Conservation (phyloP, 2,329 filamentous ascomycete genomes). For the Dactylellina cionopaga region DNA sequence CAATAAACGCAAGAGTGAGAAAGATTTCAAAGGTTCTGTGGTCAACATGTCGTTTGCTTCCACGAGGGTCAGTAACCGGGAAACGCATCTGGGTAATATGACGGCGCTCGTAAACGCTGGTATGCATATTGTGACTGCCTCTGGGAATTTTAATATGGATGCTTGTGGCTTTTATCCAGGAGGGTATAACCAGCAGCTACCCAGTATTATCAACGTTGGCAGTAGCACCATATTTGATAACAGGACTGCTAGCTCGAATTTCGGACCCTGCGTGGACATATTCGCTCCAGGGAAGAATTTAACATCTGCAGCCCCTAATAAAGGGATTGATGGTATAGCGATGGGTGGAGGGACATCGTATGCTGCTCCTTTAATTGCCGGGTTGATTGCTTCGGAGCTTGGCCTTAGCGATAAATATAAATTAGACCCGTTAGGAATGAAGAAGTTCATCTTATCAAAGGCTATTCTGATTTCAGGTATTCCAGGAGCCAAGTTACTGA, state of each 20-base stretch:
- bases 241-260: slow-evolving; percentile 9
- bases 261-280: slow-evolving; percentile 7
- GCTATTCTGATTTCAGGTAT: too few species aligned
- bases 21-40: background rate
- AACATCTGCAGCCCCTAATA: background rate
- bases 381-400: slow-evolving; percentile 21
- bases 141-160: background rate
- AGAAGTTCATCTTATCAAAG: too few species aligned
- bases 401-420: too few species aligned
- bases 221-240: background rate
- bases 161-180: background rate
- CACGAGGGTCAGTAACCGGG: background rate
- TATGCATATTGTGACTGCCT: background rate
- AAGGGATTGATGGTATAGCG: background rate
- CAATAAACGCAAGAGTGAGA: background rate
- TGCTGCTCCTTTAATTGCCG: slow-evolving; percentile 24
- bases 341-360: slow-evolving; percentile 6
- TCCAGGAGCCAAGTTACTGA: too few species aligned
- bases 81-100: background rate
- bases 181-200: background rate
- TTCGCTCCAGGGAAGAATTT: slow-evolving; percentile 14
- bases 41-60: background rate
- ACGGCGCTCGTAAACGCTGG: background rate
- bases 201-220: background rate
- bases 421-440: too few species aligned